Conservation (phyloP, 352 stramenopile genomes). For the Phytophthora pluvialis region DNA sequence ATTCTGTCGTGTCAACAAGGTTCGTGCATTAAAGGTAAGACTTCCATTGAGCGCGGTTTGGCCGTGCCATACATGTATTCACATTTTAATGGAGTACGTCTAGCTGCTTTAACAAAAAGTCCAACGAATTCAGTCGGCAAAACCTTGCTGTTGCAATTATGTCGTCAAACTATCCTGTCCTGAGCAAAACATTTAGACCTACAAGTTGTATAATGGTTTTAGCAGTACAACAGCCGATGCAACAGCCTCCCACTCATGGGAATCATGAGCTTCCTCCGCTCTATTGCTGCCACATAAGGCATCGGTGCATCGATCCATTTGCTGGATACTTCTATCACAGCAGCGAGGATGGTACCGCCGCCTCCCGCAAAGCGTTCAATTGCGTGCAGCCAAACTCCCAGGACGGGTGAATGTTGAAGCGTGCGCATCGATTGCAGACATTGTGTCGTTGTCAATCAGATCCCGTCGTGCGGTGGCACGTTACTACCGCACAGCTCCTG, state of each 20-base stretch:
- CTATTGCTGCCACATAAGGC: constrained; percentile 2
- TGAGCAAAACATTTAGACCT: too few species aligned
- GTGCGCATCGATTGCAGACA: constrained; percentile 2
- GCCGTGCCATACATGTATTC: too few species aligned
- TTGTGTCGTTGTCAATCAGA: constrained; percentile 20
- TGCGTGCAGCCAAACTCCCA: background rate
- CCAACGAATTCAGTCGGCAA: too few species aligned
- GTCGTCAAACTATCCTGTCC: too few species aligned
- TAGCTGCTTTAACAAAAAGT: too few species aligned
- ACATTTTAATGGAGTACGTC: too few species aligned
- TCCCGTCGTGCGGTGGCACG: background rate
- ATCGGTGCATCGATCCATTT: constrained; percentile 5
- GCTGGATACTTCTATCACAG: background rate
- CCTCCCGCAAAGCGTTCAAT: constrained; percentile 12
- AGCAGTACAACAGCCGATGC: too few species aligned
- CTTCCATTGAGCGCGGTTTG: too few species aligned
- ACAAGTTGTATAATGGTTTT: too few species aligned
- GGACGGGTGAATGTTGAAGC: constrained; percentile 10
- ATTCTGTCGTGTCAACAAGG: constrained; percentile 1
- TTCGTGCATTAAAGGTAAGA: background rate
- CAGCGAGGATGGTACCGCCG: background rate
- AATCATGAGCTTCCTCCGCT: background rate
- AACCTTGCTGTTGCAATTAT: too few species aligned
- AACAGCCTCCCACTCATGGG: too few species aligned
- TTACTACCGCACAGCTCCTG: constrained; percentile 24